phyloP scores from a whole-genome alignment of 345 rosid species.

The Citrus maxima region DNA sequence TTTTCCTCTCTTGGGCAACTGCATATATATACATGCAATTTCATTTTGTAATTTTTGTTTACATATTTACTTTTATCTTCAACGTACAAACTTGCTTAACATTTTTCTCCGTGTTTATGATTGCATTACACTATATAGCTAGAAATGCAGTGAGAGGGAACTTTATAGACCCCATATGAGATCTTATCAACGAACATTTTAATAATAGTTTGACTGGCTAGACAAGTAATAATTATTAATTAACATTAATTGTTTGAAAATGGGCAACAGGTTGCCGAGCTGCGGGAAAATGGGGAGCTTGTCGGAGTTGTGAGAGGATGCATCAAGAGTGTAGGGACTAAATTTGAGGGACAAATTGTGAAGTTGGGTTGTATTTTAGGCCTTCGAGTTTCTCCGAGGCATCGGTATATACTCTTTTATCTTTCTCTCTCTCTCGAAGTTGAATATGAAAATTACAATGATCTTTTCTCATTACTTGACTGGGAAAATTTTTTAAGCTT shows the following conservation, averaged over 20 bases:
- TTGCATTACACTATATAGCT: background rate
- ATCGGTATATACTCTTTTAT: constrained; percentile 29
- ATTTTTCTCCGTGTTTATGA: constrained; percentile 10
- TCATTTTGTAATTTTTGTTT: background rate
- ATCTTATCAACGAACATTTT: background rate
- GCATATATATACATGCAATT: background rate
- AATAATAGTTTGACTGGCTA: background rate
- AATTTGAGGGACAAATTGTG: constrained; percentile 23
- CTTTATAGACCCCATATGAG: constrained; percentile 18
- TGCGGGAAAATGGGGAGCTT: constrained; percentile 45
- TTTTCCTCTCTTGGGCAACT: background rate
- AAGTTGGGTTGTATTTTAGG: constrained; percentile 59
- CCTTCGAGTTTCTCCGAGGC: constrained; percentile 54
- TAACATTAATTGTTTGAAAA: background rate
- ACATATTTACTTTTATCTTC: constrained; percentile 1
- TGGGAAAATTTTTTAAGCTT: background rate
- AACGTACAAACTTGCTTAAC: constrained; percentile 3
- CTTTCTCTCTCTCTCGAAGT: background rate
- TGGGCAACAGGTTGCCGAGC: constrained; percentile 57
- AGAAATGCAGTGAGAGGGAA: background rate
- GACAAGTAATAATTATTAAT: constrained; percentile 6
- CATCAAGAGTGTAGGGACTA: constrained; percentile 51
- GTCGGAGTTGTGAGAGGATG: constrained; percentile 63
- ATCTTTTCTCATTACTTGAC: background rate
- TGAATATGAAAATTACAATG: background rate